A percentile compares a stretch with the other conserved stretches of the same genome.
Evolutionary conservation across 768 basidiomycete species (phyloP).

Genomic region (Rhizopogon sp.): DNA sequence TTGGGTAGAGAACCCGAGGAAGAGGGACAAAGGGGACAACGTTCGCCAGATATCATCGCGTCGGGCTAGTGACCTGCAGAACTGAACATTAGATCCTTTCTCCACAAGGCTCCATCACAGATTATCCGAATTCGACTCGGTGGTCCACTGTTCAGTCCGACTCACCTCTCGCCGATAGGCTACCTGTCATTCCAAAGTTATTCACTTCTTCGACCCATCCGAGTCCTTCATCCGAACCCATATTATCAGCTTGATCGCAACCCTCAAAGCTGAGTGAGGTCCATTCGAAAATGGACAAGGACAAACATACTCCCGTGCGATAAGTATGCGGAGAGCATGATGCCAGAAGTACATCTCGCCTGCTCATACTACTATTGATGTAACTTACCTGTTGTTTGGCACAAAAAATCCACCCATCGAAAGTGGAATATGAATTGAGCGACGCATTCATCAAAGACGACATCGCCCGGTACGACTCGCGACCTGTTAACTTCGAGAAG

Average conservation of each 20-base stretch:
- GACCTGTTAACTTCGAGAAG: slow-evolving; percentile 77
- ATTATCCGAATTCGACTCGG: slow-evolving; percentile 45
- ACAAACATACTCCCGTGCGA: slow-evolving; percentile 39
- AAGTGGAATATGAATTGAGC: slow-evolving; percentile 80
- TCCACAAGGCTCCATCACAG: slow-evolving; percentile 1
- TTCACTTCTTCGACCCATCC: slow-evolving; percentile 24
- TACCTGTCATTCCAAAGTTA: slow-evolving; percentile 47
- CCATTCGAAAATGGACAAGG: slow-evolving; percentile 9
- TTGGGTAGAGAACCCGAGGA: too few relatives aligned
- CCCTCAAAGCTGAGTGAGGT: not conserved
- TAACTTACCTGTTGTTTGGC: slow-evolving; percentile 2
- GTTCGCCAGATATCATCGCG: too few relatives aligned
- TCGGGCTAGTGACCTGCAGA: too few relatives aligned
- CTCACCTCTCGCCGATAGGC: slow-evolving; percentile 54
- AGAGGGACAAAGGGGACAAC: too few relatives aligned
- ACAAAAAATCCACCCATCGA: slow-evolving; percentile 88
- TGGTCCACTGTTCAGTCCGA: slow-evolving; percentile 47
- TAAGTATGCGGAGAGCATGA: slow-evolving; percentile 76
- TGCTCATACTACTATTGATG: not conserved
- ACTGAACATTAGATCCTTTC: too few relatives aligned
- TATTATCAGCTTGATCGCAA: slow-evolving; percentile 18
- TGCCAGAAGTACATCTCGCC: slow-evolving; percentile 61
- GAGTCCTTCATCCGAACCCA: slow-evolving; percentile 3
- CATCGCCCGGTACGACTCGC: slow-evolving; percentile 72
- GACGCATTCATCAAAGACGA: slow-evolving; percentile 79